Percentiles rank a stretch among this genome's conserved stretches.
Conservation (phyloP, 768 basidiomycete genomes). For the Pleurotus cornucopiae region DNA sequence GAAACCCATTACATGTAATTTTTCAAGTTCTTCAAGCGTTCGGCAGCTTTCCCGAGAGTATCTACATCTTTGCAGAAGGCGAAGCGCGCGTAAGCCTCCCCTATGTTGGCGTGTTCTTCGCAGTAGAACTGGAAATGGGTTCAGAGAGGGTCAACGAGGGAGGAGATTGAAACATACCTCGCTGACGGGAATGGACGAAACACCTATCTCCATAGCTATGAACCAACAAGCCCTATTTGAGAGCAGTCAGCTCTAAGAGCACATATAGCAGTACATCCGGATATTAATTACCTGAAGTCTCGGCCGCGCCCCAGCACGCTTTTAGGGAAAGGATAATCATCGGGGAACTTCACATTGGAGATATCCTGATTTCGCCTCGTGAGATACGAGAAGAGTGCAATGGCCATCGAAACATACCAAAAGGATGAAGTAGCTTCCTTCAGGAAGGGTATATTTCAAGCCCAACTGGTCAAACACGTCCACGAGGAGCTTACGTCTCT, state of each 20-base stretch:
- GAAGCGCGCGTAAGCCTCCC: constrained; percentile 84
- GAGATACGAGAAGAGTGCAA: not conserved
- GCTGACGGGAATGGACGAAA: constrained; percentile 92
- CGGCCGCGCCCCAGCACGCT: constrained; percentile 74
- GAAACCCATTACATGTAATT: constrained; percentile 44
- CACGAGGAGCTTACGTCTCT: constrained; percentile 70
- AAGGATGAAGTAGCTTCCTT: constrained; percentile 90
- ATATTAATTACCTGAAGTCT: constrained; percentile 66
- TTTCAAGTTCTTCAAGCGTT: constrained; percentile 71
- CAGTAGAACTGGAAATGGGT: constrained; percentile 74
- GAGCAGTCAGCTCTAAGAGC: constrained; percentile 10
- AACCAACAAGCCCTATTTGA: constrained; percentile 86
- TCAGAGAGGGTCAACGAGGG: constrained; percentile 6
- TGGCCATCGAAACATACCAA: constrained; percentile 41
- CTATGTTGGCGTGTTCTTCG: constrained; percentile 78
- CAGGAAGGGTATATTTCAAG: constrained; percentile 80
- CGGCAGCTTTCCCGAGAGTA: constrained; percentile 76
- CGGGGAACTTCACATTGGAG: constrained; percentile 72
- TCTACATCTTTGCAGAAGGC: constrained; percentile 95
- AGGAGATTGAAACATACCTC: constrained; percentile 54
- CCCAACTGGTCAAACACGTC: constrained; percentile 81
- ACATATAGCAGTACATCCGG: too few species aligned
- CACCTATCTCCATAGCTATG: constrained; percentile 84
- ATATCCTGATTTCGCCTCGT: constrained; percentile 51
- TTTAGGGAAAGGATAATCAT: constrained; percentile 78